Base-by-base conservation (phyloP, 83 land plant species). In the Picea engelmannii region DNA sequence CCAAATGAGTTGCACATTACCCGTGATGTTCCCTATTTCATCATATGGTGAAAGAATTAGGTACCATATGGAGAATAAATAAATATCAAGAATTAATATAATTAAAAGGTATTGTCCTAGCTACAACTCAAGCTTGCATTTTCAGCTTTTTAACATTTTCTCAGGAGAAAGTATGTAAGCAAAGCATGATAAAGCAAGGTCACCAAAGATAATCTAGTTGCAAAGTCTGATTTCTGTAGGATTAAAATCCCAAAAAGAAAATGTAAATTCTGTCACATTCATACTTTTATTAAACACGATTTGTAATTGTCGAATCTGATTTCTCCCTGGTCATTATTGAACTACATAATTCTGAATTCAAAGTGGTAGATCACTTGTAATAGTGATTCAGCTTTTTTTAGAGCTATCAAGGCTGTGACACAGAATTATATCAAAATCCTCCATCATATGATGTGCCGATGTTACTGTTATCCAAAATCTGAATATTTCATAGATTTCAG, bases 1-100 rank as follows among this genome's bases (percentile, higher is more conserved):
- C 90, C 94, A 89, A 98, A 98, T 69, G 99, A 92, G 86, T 94
- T 94, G 88, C 86, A 88, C 97, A 98, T 86, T 83, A 93, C 23
- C 18, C 49, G 49, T 47, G 49, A 7, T 47, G 49, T 47, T 47
- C 49, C 10, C 49, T 47, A 89, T 38, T 81, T 63, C 24, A 65
- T 84, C 81, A 82, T 66, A 62, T 21, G 25, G 55, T 7, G 15
- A 78, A 78, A 78, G 8, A 78, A 17, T 24, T 31, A 78, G 18
- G 35, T 9, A 18, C 11, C 20, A 35, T 52, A 5, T 5, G 7
- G 11, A 69, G 40, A 18, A 42, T 2, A 71, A 71, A 42, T 71
- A 21, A 42, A 71, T 71, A 8, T 71, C 49, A 15, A 44, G 20
- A 40, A 42, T 20, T 13, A 40, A n/a, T 42, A 71, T 17, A 2